phyloP scores from a whole-genome alignment of 2,329 filamentous ascomycete genomes.

The Aspergillus pseudotamarii region DNA sequence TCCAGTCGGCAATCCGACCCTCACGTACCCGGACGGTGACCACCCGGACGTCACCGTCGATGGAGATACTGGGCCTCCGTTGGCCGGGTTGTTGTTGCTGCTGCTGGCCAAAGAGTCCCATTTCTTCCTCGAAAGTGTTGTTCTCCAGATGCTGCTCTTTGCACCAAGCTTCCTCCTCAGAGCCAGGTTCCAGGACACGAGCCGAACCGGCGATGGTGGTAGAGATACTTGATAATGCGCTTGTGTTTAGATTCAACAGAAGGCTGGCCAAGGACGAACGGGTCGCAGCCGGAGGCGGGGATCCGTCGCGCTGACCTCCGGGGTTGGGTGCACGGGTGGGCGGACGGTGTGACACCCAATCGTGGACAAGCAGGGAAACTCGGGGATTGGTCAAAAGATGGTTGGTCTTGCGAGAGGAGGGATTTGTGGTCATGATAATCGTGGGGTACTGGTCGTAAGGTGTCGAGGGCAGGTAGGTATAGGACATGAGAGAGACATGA shows the following conservation, averaged over 20 bases:
- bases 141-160: slow-evolving; percentile 83
- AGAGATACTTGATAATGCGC: slow-evolving; percentile 82
- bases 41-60: slow-evolving; percentile 75
- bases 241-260: slow-evolving; percentile 87
- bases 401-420: slow-evolving; percentile 69
- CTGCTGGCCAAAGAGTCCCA: slow-evolving; percentile 46
- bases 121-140: slow-evolving; percentile 75
- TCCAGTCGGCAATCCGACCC: slow-evolving; percentile 91
- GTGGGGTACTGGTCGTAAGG: slow-evolving; percentile 71
- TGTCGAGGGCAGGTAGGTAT: slow-evolving; percentile 88
- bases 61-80: slow-evolving; percentile 63
- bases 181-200: slow-evolving; percentile 69
- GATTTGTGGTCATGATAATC: slow-evolving; percentile 91
- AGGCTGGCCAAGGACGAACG: slow-evolving; percentile 78
- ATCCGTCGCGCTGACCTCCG: slow-evolving; percentile 61
- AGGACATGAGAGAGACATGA: slow-evolving; percentile 97
- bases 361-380: slow-evolving; percentile 93
- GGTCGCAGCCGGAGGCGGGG: slow-evolving; percentile 62
- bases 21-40: slow-evolving; percentile 83
- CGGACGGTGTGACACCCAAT: slow-evolving; percentile 94
- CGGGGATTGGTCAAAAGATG: slow-evolving; percentile 83
- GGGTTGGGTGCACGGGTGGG: slow-evolving; percentile 65
- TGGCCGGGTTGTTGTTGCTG: slow-evolving; percentile 30
- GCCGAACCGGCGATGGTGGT: slow-evolving; percentile 93
- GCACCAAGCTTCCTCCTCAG: slow-evolving; percentile 83